Conservation (phyloP, 352 stramenopile species). For the Pythium myriotylum region DNA sequence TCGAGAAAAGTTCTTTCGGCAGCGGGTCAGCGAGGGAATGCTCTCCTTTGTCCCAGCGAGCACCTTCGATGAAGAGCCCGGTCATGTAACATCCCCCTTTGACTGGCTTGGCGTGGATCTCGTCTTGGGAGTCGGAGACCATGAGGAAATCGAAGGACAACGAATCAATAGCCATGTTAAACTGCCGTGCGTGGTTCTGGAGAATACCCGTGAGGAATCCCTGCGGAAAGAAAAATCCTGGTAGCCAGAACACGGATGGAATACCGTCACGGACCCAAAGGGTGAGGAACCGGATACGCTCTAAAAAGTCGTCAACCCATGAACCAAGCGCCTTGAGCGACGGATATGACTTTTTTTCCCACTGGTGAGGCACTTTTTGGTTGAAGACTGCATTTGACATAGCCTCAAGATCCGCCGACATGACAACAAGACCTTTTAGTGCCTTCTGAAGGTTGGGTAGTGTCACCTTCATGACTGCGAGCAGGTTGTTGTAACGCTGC, state of each 20-base stretch:
- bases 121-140: conserved; percentile 33
- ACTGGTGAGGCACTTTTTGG: conserved; percentile 84
- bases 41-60: conserved; percentile 70
- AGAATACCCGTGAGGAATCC: conserved; percentile 79
- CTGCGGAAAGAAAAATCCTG: conserved; percentile 82
- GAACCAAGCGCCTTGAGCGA: conserved; percentile 89
- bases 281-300: conserved; percentile 68
- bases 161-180: conserved; percentile 77
- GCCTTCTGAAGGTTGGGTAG: conserved; percentile 87
- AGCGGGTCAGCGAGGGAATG: conserved; percentile 86
- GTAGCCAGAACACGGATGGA: conserved; percentile 71
- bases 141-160: conserved; percentile 73
- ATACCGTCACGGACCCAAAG: conserved; percentile 62
- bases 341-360: conserved; percentile 90
- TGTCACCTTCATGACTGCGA: conserved; percentile 81
- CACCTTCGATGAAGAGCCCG: conserved; percentile 90
- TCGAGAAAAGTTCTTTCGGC: conserved; percentile 93
- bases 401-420: conserved; percentile 63
- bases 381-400: conserved; percentile 89
- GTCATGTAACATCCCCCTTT: conserved; percentile 87
- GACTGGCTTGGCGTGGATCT: conserved; percentile 41
- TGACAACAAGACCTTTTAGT: conserved; percentile 73
- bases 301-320: conserved; percentile 89
- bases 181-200: conserved; percentile 85
- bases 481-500: conserved; percentile 89